Base-by-base conservation (phyloP, 495 filamentous ascomycete species). In the Opeltia flavorubescens region DNA sequence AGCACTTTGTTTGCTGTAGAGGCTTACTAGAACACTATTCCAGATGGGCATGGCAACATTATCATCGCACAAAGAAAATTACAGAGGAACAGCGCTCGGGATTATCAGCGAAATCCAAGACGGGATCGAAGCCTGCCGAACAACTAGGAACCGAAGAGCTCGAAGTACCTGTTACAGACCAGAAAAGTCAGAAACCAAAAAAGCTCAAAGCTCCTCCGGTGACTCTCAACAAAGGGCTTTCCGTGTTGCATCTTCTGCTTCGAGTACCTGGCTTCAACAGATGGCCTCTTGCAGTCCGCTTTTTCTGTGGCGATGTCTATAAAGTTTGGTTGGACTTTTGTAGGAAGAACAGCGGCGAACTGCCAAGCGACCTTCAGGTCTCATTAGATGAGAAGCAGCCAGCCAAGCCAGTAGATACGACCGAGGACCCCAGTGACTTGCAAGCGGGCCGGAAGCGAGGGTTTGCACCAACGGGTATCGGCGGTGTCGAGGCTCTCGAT, bases 21-120 rank as follows among this genome's bases (percentile, higher is more conserved):
- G 15, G 12, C 13, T 42, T 34, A 50, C 17, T 46, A 20, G 30
- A 44, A 42, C 8, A 42, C 29, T 33, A 20, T 27, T 24, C 13
- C 46, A 91, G 85, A 73, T 96, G 89, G 89, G 89, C 89, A 28
- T 86, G 89, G 73, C 86, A 84, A 51, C 84, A 95, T 58, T 72
- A 85, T 0, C 78, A 87, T 53, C 56, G 76, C 21, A 83, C 89
- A 4, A 66, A 77, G 18, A 86, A 89, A 57, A 81, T 94, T 49
- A 64, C 76, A 3, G 58, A 72, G 1, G 63, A 66, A 12, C 68
- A 78, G 28, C 72, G 80, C 34, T 62, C 76, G 17, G 20, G 25
- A 29, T 62, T n/a, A n/a, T n/a, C n/a, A n/a, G n/a, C n/a, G n/a
- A n/a, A n/a, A n/a, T n/a, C n/a, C n/a, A 52, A 38, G 66, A 62